Evolutionary conservation across 805 yeast species (phyloP), one percentile per base, ranked within the genome.

Genomic region (Candida germanica): DNA sequence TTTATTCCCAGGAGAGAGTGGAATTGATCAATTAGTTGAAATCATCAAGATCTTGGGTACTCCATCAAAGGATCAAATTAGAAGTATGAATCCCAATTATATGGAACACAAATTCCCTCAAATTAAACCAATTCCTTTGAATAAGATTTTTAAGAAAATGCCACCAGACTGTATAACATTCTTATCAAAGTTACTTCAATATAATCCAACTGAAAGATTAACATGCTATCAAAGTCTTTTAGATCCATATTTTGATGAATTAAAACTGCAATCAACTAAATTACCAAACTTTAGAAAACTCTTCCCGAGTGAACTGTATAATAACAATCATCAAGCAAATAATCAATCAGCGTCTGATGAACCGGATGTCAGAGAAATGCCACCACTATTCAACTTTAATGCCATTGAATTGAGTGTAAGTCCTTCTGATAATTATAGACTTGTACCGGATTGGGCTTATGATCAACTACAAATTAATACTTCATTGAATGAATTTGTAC

Each of bases 61-160:
- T 1, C 98, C 98, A 6, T 73, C 94, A 12, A 79, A 84, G 39
- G 96, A 88, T 31, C 96, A 91, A 61, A 91, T 91, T 48, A 77
- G 80, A 56, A 77, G 88, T 43, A 93, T 91, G 98, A 91, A 91
- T 62, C 95, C 96, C 35, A 89, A 87, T 60, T 93, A 91, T 64
- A 86, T 87, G 83, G 98, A 93, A 59, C 97, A 91, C 64, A 87
- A 87, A 56, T 91, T 91, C 71, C 98, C 98, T 4, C 77, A 75
- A 43, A 84, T 84, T 48, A 82, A 82, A 57, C 85, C 91, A 38
- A 83, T 84, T 26, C 91, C 91, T 28, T 63, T 84, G 41, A 56
- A 65, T 24, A 80, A 78, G 49, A 80, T 83, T 15, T 83, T 83
- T 60, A 79, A 80, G 54, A 71, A 72, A 49, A 63, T 71, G 53